Evolutionary conservation across 345 rosid genomes (phyloP).

Genomic region (Eucalyptus pauciflora): DNA sequence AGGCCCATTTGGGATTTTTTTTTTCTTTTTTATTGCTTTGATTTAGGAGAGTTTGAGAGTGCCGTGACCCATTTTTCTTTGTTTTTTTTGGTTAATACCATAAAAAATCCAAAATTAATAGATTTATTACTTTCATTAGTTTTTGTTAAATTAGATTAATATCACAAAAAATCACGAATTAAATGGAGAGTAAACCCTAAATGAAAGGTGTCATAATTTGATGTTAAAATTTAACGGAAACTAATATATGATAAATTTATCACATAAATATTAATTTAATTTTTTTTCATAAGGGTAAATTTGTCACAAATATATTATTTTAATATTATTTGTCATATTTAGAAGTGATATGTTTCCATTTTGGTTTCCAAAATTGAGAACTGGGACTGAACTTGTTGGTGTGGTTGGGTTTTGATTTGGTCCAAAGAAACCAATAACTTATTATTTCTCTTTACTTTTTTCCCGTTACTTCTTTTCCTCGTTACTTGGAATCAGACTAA

Average conservation of each 20-base stretch:
- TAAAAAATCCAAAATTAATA: too few relatives aligned
- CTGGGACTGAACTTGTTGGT: accelerated
- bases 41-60: background rate
- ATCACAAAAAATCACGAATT: too few relatives aligned
- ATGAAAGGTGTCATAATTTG: too few relatives aligned
- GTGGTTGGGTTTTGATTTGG: accelerated
- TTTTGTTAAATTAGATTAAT: too few relatives aligned
- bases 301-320: accelerated
- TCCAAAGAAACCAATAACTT: accelerated
- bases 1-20: background rate
- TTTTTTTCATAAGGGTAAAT: too few relatives aligned
- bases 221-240: accelerated
- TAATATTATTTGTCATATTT: too few relatives aligned
- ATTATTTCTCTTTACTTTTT: too few relatives aligned
- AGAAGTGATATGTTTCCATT: accelerated
- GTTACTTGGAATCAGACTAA: accelerated
- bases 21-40: background rate
- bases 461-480: too few relatives aligned
- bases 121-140: too few relatives aligned
- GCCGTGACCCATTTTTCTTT: background rate
- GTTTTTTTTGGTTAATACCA: background rate
- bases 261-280: too few relatives aligned
- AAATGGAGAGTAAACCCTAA: accelerated
- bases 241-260: too few relatives aligned
- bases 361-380: accelerated